Evolutionary conservation across 2,329 filamentous ascomycete genomes (phyloP).

Genomic region (Didymella lethalis): DNA sequence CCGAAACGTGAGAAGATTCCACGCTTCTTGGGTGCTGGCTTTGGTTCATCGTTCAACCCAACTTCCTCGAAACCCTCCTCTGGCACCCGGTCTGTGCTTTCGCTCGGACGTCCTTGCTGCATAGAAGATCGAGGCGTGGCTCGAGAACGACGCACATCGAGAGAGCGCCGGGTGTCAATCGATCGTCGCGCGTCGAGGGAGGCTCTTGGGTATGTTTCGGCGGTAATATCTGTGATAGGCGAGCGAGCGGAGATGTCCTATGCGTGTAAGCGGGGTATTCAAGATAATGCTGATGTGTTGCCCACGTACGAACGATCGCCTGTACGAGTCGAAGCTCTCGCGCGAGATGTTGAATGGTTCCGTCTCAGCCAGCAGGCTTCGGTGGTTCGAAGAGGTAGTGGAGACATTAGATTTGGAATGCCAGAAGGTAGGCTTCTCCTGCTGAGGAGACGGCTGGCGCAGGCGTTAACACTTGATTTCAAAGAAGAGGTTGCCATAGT

Average conservation of each 20-base stretch:
- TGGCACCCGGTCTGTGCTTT: conserved; percentile 66
- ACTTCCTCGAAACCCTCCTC: conserved; percentile 92
- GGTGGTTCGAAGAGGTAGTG: conserved; percentile 64
- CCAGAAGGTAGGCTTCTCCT: conserved; percentile 86
- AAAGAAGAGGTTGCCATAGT: background rate
- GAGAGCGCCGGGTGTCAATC: conserved; percentile 73
- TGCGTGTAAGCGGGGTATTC: conserved; percentile 31
- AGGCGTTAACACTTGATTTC: conserved; percentile 31
- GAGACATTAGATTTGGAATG: conserved; percentile 58
- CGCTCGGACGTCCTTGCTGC: conserved; percentile 64
- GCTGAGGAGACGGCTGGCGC: conserved; percentile 76
- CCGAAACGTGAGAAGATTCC: conserved; percentile 84
- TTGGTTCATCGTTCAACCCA: conserved; percentile 79
- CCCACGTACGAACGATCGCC: conserved; percentile 86
- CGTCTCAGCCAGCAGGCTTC: conserved; percentile 77
- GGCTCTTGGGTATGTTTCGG: conserved; percentile 62
- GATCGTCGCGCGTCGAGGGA: conserved; percentile 70
- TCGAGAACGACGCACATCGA: conserved; percentile 57
- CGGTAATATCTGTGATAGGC: conserved; percentile 68
- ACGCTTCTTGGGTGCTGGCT: conserved; percentile 72
- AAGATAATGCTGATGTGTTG: background rate
- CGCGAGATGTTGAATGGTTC: conserved; percentile 95
- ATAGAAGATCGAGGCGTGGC: conserved; percentile 69
- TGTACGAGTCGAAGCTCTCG: conserved; percentile 96
- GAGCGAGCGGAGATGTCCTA: conserved; percentile 92